Conservation (phyloP, 2,329 filamentous ascomycete species). For the Hypoxylon sp. region DNA sequence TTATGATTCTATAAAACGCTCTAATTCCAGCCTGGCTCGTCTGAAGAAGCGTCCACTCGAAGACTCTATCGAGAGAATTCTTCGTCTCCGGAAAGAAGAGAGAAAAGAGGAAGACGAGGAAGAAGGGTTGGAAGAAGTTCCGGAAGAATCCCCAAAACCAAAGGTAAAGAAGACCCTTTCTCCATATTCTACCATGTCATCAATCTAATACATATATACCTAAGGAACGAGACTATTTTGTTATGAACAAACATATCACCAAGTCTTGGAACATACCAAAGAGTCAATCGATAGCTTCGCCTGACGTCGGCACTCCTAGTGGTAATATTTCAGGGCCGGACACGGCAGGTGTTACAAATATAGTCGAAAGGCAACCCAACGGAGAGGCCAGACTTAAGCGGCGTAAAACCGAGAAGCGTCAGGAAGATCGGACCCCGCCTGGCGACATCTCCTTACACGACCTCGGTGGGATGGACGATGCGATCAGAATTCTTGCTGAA, state of each 20-base stretch:
- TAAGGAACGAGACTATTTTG: conserved; percentile 50
- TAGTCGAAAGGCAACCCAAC: conserved; percentile 66
- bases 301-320: conserved; percentile 36
- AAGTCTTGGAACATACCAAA: conserved; percentile 55
- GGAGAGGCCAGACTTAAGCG: conserved; percentile 76
- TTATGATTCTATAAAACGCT: conserved; percentile 83
- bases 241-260: conserved; percentile 58
- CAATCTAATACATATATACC: conserved; percentile 16
- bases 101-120: conserved; percentile 61
- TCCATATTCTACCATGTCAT: neutral
- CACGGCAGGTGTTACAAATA: conserved; percentile 45
- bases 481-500: conserved; percentile 76
- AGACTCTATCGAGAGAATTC: conserved; percentile 84
- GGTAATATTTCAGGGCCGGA: conserved; percentile 43
- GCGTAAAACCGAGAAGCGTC: conserved; percentile 65
- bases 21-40: conserved; percentile 87
- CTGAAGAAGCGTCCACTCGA: conserved; percentile 85
- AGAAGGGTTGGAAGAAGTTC: conserved; percentile 46
- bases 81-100: conserved; percentile 78
- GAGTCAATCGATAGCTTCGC: conserved; percentile 34
- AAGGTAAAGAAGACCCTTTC: conserved; percentile 42
- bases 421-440: conserved; percentile 72
- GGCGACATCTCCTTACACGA: conserved; percentile 76
- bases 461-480: conserved; percentile 80
- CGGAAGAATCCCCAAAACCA: conserved; percentile 43